Evolutionary conservation across 345 rosid species (phyloP).

Genomic region (Tarenaya hassleriana): DNA sequence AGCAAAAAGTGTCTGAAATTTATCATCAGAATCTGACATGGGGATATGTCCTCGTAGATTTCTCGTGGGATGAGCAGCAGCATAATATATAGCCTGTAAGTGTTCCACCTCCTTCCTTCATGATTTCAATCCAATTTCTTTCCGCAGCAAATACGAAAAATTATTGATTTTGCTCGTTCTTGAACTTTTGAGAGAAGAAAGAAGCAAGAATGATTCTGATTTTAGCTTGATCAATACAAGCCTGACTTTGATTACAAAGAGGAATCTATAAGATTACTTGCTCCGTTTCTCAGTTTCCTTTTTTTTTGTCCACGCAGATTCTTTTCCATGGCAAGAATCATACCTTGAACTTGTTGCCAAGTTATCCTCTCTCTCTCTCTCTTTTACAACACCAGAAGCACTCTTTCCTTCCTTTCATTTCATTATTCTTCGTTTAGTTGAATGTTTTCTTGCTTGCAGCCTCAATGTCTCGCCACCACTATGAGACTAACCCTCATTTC

Average conservation of each 20-base stretch:
- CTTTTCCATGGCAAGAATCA: constrained; percentile 60
- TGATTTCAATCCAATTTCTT: constrained; percentile 5
- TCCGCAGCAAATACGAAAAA: background rate
- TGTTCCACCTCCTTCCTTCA: constrained; percentile 7
- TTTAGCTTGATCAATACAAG: constrained; percentile 8
- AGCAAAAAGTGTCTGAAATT: background rate
- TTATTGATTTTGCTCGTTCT: background rate
- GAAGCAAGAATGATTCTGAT: constrained; percentile 11
- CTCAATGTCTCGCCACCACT: constrained; percentile 33
- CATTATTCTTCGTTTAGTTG: constrained; percentile 9
- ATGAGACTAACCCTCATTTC: constrained; percentile 65
- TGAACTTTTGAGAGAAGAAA: constrained; percentile 4
- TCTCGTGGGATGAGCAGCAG: background rate
- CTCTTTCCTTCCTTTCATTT: constrained; percentile 20
- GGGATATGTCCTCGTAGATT: no score
- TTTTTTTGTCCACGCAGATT: constrained; percentile 34
- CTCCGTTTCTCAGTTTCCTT: constrained; percentile 42
- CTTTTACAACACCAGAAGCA: constrained; percentile 12
- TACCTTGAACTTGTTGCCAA: constrained; percentile 51
- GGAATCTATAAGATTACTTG: constrained; percentile 54
- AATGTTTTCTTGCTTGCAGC: background rate
- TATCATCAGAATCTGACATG: constrained; percentile 16
- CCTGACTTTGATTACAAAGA: constrained; percentile 10
- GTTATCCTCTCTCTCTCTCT: constrained; percentile 39
- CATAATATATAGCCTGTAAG: constrained; percentile 12